Base-by-base conservation (phyloP, 306 rosid species). In the Ochetophila trinervis region DNA sequence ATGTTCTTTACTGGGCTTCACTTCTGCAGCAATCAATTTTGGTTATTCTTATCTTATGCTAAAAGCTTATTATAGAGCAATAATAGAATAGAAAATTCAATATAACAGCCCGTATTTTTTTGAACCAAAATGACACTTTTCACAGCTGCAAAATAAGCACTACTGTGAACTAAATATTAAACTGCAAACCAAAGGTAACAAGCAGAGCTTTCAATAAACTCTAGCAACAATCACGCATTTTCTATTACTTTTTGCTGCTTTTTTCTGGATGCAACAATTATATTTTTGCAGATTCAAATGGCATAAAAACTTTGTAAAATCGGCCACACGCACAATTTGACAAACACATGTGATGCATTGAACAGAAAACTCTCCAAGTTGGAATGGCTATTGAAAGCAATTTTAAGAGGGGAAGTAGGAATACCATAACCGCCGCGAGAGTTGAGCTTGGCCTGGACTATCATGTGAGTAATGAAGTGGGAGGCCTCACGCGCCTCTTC, bases 391-490 rank as follows among this genome's bases (percentile, higher is more conserved):
- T 27, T 27, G 32, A 4, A 27, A 27, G 32, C 32, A 27, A 13
- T 18, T 21, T 17, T 15, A 15, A 21, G 2, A 42, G 8, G 17
- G n/a, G 9, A 47, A 47, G 51, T 27, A 27, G 32, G 32, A 27
- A 30, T 2, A 50, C 97, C 84, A 53, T 85, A 93, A 59, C 79
- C 84, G 19, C 99, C 94, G 13, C 59, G 63, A 56, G 91, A 35
- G 71, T 83, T 90, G 60, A 85, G 94, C 52, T 81, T 86, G 47
- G 97, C 99, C 74, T 93, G 97, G 69, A 93, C 87, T 73, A 93
- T 68, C 96, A 87, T 90, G 80, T 71, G 72, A 81, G 90, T 62
- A 69, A 93, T 78, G 85, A 93, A 93, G 65, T 77, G 83, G 22
- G 94, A 79, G 64, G 97, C 97, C 73, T 93, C 97, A 8, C 59